Evolutionary conservation across 768 basidiomycete genomes (phyloP), one percentile per base, ranked within the genome.

Genomic region (Phlebiopsis flavidoalba): DNA sequence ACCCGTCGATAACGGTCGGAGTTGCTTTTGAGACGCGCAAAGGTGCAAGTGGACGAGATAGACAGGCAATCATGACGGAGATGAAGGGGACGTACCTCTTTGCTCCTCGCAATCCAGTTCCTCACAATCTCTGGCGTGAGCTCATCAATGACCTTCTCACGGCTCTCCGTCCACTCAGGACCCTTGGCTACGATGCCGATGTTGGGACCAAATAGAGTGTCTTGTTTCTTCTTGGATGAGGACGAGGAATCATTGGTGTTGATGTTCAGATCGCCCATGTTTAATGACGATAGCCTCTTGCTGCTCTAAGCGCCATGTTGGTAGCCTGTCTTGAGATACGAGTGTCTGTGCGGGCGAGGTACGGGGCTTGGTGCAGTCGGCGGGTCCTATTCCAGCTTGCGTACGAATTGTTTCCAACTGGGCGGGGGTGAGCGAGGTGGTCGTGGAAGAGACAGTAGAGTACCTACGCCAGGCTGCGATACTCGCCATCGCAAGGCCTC

Each of bases 151-250:
- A 80, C 83, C 79, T 88, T 92, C 71, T 89, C 87, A 54, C 77
- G 77, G 26, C 71, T 67, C 26, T 82, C 73, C 1, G 91, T 85
- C 91, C 91, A 93, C 0, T 83, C 73, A 8, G 91, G 91, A 0
- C 84, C 84, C 57, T 77, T 80, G 69, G 75, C 82, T 50, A 89
- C 82, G 54, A 88, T 80, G 10, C 95, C 95, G 59, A 97, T 90
- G 71, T 88, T 91, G 8, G 95, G 95, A 0, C 95, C 95, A 73
- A 96, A 97, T 49, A 97, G 82, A 0, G 91, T 88, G 61, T 94
- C 91, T 12, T 84, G 83, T 47, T 84, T 83, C 70, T 84, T 87
- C 50, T 85, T 80, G 31, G 46, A 19, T 1, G 43, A 26, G 26
- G 60, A 12, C 15, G 45, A 11, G 6, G 60, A 46, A 8, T 49